Evolutionary conservation across 441 rosid species (phyloP).

Genomic region (Populus hybrid): DNA sequence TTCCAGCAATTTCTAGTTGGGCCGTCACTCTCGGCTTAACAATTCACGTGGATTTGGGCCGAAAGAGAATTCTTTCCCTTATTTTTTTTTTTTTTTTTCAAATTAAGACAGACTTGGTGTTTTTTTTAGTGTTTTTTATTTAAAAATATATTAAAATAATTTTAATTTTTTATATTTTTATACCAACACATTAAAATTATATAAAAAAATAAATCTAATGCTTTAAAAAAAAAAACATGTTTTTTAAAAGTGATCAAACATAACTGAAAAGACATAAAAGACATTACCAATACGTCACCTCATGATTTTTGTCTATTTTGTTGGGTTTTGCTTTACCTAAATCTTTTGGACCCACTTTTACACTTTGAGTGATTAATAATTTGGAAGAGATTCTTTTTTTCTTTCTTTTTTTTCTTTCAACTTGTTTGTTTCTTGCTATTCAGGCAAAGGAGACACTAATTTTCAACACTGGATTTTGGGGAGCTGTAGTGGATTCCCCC

Average conservation of each 20-base stretch:
- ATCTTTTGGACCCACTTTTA: no score
- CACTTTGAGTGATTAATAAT: background rate
- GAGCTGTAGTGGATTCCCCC: background rate
- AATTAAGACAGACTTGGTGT: background rate
- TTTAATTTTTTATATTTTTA: no score
- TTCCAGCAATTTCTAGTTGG: constrained; percentile 12
- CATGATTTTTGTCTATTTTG: no score
- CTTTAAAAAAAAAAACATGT: no score
- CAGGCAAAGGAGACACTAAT: background rate
- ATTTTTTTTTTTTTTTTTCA: background rate
- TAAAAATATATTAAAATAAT: no score
- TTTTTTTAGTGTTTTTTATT: no score
- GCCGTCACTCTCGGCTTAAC: constrained; percentile 23
- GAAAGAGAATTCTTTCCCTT: background rate
- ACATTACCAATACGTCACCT: no score
- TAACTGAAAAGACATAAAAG: no score
- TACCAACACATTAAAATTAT: no score
- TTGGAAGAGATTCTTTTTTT: background rate
- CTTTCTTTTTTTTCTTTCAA: background rate
- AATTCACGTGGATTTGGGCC: constrained; percentile 9
- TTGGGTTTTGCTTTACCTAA: no score
- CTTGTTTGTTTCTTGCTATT: background rate
- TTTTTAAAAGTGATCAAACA: no score
- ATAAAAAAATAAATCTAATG: no score
- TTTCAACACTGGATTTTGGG: background rate